Conservation (phyloP, 2,329 filamentous ascomycete species). For the Trichophyton simii region DNA sequence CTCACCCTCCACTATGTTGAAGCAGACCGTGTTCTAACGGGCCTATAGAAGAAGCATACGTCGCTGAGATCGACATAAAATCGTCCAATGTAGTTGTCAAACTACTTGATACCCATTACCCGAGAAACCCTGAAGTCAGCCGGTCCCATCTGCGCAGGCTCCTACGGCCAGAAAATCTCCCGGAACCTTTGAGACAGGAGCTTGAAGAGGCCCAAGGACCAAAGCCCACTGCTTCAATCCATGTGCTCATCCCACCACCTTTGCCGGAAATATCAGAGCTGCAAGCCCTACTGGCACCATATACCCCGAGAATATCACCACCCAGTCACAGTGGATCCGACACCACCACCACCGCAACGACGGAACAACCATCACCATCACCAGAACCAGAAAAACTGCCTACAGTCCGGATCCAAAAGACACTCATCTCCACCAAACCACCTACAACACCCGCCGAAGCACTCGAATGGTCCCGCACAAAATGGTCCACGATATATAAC, state of each 20-base stretch:
- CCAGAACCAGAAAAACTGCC: conserved; percentile 4
- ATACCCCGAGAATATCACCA: conserved; percentile 16
- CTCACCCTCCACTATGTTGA: background rate
- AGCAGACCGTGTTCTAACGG: conserved; percentile 8
- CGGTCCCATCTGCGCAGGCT: conserved; percentile 32
- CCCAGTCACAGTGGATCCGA: conserved; percentile 5
- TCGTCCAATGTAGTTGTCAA: conserved; percentile 33
- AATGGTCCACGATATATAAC: conserved; percentile 36
- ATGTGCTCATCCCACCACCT: conserved; percentile 31
- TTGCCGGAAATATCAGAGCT: conserved; percentile 26
- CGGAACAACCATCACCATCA: background rate
- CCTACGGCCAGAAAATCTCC: conserved; percentile 25
- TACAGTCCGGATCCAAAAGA: conserved; percentile 20
- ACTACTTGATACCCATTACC: conserved; percentile 30
- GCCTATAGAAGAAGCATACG: conserved; percentile 30
- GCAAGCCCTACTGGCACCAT: conserved; percentile 27
- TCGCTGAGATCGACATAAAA: conserved; percentile 34
- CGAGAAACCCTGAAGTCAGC: conserved; percentile 22
- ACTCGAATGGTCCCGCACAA: conserved; percentile 28
- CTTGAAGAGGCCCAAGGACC: background rate
- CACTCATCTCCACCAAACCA: conserved; percentile 30
- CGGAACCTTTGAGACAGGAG: conserved; percentile 17
- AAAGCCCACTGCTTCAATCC: conserved; percentile 21
- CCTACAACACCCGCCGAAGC: conserved; percentile 31
- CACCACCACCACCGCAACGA: background rate